Percentiles rank a stretch among this genome's conserved stretches.
Conservation (phyloP, 169 alveolate species). For the Plasmodium gallinaceum region DNA sequence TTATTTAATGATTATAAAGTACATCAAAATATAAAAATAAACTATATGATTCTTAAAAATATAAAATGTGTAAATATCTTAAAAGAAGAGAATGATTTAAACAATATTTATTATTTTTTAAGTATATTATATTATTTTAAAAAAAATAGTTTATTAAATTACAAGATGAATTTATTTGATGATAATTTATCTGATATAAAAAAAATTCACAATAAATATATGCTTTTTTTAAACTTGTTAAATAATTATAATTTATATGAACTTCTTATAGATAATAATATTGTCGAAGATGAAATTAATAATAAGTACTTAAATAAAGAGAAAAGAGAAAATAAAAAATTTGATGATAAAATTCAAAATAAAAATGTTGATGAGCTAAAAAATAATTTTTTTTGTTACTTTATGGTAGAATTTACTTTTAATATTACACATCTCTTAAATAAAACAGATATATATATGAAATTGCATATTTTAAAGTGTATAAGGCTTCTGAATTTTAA, state of each 20-base stretch:
- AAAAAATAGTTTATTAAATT: constrained; percentile 14
- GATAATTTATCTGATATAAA: constrained; percentile 15
- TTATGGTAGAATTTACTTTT: constrained; percentile 57
- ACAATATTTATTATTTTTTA: constrained; percentile 13
- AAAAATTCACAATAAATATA: constrained; percentile 15
- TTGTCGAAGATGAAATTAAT: background rate
- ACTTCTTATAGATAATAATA: background rate
- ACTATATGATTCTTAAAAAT: constrained; percentile 25
- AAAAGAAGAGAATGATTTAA: constrained; percentile 1
- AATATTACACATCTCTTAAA: constrained; percentile 31
- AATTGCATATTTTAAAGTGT: constrained; percentile 35
- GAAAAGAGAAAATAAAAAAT: background rate
- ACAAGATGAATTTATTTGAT: constrained; percentile 1
- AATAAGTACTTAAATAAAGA: background rate
- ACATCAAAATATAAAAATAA: constrained; percentile 15
- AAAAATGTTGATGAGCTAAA: background rate
- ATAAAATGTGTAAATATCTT: constrained; percentile 22
- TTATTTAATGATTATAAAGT: constrained; percentile 6
- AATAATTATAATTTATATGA: constrained; percentile 26
- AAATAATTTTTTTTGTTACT: constrained; percentile 12
- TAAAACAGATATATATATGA: constrained; percentile 27
- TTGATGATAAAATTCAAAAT: background rate
- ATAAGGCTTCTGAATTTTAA: constrained; percentile 35
- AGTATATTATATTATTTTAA: constrained; percentile 23
- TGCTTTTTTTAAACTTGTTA: constrained; percentile 34